Evolutionary conservation across 2,329 filamentous ascomycete species (phyloP).

Genomic region (Scedosporium dehoogii): DNA sequence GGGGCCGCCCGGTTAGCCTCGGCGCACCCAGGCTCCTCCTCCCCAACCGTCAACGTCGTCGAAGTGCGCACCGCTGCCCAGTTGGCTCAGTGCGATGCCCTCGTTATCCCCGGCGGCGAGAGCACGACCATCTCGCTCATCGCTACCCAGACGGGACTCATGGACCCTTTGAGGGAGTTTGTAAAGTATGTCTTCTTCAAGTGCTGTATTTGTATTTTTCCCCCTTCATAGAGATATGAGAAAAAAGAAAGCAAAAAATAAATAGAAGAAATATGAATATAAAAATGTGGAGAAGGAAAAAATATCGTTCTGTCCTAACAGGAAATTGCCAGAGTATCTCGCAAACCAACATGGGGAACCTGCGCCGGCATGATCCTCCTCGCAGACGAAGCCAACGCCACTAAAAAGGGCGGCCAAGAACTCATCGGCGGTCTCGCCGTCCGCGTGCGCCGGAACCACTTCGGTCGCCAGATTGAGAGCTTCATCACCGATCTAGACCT

Average conservation of each 20-base stretch:
- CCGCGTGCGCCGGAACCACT: constrained; percentile 86
- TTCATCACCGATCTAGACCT: constrained; percentile 70
- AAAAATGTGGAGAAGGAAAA: not conserved
- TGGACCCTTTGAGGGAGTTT: constrained; percentile 79
- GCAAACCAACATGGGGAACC: constrained; percentile 88
- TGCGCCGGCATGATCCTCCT: constrained; percentile 91
- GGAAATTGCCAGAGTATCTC: constrained; percentile 43
- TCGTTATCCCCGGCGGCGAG: constrained; percentile 89
- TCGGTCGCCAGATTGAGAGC: constrained; percentile 85
- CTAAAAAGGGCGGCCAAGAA: constrained; percentile 85
- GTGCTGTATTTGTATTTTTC: not conserved
- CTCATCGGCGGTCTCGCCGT: constrained; percentile 88
- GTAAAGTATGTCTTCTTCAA: constrained; percentile 58
- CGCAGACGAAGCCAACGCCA: constrained; percentile 75
- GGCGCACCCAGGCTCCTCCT: constrained; percentile 12
- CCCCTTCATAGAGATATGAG: not conserved
- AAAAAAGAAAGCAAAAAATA: not conserved
- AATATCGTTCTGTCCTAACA: not conserved
- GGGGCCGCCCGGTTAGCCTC: constrained; percentile 46
- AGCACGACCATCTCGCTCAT: constrained; percentile 90
- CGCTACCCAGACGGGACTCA: constrained; percentile 66
- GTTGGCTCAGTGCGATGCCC: constrained; percentile 63
- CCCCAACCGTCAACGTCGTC: constrained; percentile 45
- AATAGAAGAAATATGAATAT: not conserved
- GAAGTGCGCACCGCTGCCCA: constrained; percentile 71